Percentiles rank a stretch among this genome's conserved stretches.
phyloP scores from a whole-genome alignment of 2,329 filamentous ascomycete genomes.

The Arthrobotrys conoides region DNA sequence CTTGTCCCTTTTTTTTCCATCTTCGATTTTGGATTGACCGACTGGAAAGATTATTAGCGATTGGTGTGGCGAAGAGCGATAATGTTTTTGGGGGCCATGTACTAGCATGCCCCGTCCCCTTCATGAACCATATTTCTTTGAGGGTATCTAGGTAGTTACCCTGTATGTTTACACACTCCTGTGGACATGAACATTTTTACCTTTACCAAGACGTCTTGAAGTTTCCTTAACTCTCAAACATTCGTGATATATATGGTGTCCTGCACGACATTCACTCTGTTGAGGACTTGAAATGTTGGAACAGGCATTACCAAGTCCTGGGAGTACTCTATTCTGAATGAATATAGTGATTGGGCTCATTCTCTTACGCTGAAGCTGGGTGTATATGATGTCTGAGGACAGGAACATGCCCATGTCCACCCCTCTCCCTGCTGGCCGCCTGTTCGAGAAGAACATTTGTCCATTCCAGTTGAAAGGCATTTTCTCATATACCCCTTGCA shows the following conservation, averaged over 20 bases:
- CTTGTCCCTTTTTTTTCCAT: constrained; percentile 1
- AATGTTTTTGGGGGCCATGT: constrained; percentile 4
- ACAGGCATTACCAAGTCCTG: constrained; percentile 3
- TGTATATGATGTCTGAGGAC: background rate
- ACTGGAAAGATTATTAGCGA: constrained; percentile 22
- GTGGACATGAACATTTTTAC: constrained; percentile 45
- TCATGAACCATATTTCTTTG: constrained; percentile 38
- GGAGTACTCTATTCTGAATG: background rate
- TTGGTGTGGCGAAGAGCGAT: constrained; percentile 14
- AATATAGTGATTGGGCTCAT: background rate
- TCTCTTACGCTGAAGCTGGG: background rate
- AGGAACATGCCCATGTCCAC: background rate
- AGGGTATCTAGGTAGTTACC: constrained; percentile 34
- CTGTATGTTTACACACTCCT: constrained; percentile 51
- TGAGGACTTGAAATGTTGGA: constrained; percentile 7
- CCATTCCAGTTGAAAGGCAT: constrained; percentile 41
- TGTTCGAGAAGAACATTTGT: constrained; percentile 42
- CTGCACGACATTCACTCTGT: background rate
- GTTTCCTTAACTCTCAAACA: constrained; percentile 6
- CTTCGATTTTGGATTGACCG: constrained; percentile 18
- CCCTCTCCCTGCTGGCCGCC: background rate
- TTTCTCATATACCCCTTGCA: constrained; percentile 25
- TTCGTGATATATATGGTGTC: constrained; percentile 4
- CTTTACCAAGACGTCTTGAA: constrained; percentile 28
- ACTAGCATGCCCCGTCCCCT: constrained; percentile 17